Evolutionary conservation across 768 basidiomycete species (phyloP).

Genomic region (Glaciozyma antarctica): DNA sequence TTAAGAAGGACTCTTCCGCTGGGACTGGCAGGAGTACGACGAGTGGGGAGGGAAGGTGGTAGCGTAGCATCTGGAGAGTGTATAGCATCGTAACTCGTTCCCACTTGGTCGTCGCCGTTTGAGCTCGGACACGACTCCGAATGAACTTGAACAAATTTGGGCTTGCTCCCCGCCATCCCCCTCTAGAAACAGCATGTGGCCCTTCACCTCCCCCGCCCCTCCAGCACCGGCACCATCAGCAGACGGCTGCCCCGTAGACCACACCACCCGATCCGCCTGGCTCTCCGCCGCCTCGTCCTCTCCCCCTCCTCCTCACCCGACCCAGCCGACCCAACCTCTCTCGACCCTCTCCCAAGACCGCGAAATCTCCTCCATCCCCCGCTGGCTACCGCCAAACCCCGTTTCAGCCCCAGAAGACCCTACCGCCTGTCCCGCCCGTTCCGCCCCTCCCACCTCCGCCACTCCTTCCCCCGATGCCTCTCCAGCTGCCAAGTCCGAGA

Average conservation of each 20-base stretch:
- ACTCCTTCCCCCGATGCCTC: conserved; percentile 7
- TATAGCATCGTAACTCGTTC: too few relatives aligned
- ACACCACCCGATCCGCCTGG: conserved; percentile 48
- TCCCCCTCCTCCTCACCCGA: conserved; percentile 8
- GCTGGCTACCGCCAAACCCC: conserved; percentile 35
- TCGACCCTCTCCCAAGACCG: conserved; percentile 56
- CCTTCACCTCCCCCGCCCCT: conserved; percentile 9
- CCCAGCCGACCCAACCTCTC: conserved; percentile 5
- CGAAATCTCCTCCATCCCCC: conserved; percentile 80
- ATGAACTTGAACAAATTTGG: too few relatives aligned
- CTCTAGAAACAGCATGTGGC: conserved; percentile 21
- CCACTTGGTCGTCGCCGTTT: too few relatives aligned
- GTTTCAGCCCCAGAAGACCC: background rate
- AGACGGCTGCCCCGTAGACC: conserved; percentile 56
- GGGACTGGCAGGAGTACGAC: background rate
- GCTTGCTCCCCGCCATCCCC: too few relatives aligned
- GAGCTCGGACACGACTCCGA: too few relatives aligned
- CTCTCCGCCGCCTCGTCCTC: conserved; percentile 28
- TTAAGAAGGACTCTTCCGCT: background rate
- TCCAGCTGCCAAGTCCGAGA: conserved; percentile 40
- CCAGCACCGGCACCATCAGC: background rate
- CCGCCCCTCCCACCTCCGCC: background rate
- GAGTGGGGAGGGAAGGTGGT: background rate
- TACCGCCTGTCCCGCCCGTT: conserved; percentile 2
- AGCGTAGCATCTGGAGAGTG: too few relatives aligned